These are phyloP conservation scores for Neonectria neomacrospora DNA, from an alignment of 2,329 filamentous ascomycete genomes.

Conservation along the genomic window DNA sequence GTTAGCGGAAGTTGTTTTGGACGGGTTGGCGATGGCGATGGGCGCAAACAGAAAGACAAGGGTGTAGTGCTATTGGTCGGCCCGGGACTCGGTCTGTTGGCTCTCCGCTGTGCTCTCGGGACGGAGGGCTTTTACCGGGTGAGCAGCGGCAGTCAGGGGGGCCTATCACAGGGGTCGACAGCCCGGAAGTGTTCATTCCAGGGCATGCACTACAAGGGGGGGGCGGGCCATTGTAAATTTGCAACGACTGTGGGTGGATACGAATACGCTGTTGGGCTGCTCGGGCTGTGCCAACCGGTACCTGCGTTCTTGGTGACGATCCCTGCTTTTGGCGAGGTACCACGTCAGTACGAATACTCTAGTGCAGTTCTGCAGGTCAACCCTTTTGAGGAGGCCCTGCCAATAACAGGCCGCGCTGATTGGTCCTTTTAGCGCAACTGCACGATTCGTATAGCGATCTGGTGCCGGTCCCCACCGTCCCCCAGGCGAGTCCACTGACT, in stretches of 20 bases:
- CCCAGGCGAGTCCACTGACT: not conserved
- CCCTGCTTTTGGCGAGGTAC: not conserved
- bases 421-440: constrained; percentile 19
- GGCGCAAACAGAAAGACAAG: constrained; percentile 40
- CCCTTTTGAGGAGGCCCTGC: not conserved
- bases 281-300: not conserved
- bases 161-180: constrained; percentile 36
- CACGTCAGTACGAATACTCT: not conserved
- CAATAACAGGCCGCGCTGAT: constrained; percentile 4
- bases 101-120: constrained; percentile 13
- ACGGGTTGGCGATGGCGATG: constrained; percentile 24
- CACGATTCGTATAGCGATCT: constrained; percentile 39
- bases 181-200: constrained; percentile 12
- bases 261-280: not conserved
- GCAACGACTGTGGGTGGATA: not conserved
- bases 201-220: constrained; percentile 10
- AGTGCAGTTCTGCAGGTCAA: not conserved
- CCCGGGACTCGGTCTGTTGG: constrained; percentile 14
- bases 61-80: constrained; percentile 43
- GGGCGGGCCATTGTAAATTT: constrained; percentile 9
- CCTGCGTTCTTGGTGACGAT: not conserved
- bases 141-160: constrained; percentile 32
- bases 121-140: constrained; percentile 26
- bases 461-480: constrained; percentile 3
- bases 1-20: constrained; percentile 7